Base-by-base conservation (phyloP, 352 stramenopile genomes). In the Globisporangium abappressorium region DNA sequence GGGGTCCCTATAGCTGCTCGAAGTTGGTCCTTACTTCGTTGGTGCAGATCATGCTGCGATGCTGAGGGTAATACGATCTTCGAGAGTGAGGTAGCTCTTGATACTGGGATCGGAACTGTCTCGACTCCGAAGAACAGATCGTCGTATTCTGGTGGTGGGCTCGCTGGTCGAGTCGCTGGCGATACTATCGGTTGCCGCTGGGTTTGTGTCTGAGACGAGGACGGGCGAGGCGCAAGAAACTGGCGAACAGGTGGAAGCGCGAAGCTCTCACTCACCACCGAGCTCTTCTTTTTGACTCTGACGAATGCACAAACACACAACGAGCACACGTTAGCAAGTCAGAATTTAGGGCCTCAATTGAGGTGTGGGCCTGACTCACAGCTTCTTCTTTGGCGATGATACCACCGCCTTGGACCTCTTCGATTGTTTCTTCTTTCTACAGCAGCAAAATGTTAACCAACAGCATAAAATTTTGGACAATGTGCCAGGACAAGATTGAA, bases 61-160 rank as follows among this genome's bases (percentile, higher is more conserved):
- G 22, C 33, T 14, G 64, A 61, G 11, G 68, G 34, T 20, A 59
- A n/a, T 36, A 46, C 5, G 14, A 61, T 18, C 24, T 67, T 67
- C 12, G 28, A 63, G 15, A 38, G 54, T 22, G 54, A 66, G 15
- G 28, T 43, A 18, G 54, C 53, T 24, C 55, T 41, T 22, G 34
- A 28, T 22, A 66, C 33, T 5, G 70, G 41, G 9, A 83, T 71
- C 1, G 73, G 30, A 0, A 90, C 63, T 1, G 80, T 91, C 65
- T 91, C 81, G 34, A 91, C 79, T 1, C 80, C 83, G 46, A 91
- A 91, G 53, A 91, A 90, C 5, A 91, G 62, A 36, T 90, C 83
- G 51, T 87, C 69, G 57, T 90, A 90, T 0, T 75, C 70, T 59
- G 83, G 81, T 11, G 83, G 81, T 9, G 73, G 83, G 0, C 79